Evolutionary conservation across 805 yeast species (phyloP).

Genomic region (Vanderwaltozyma verrucispora): DNA sequence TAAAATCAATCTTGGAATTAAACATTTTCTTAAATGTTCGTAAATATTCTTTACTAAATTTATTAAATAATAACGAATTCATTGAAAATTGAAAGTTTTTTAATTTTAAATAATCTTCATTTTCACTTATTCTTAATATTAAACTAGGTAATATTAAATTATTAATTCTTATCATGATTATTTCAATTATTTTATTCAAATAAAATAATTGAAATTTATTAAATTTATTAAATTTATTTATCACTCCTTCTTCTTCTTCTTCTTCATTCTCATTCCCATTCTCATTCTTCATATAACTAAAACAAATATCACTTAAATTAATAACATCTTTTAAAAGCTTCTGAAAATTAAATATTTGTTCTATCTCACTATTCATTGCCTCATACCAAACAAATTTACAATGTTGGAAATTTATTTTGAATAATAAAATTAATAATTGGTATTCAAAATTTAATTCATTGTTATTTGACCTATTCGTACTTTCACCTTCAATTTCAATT

Average conservation of each 20-base stretch:
- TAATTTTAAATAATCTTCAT: too few relatives aligned
- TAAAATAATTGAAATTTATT: conserved; percentile 9
- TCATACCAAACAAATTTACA: conserved; percentile 19
- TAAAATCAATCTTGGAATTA: conserved; percentile 20
- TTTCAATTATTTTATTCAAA: conserved; percentile 21
- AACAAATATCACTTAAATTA: conserved; percentile 12
- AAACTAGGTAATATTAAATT: conserved; percentile 18
- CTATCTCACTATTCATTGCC: conserved; percentile 4
- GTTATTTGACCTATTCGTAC: not conserved
- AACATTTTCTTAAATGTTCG: conserved; percentile 24
- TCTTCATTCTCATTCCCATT: conserved; percentile 5
- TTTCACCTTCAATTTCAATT: too few relatives aligned
- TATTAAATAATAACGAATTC: conserved; percentile 23
- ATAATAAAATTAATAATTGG: conserved; percentile 13
- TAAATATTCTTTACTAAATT: conserved; percentile 23
- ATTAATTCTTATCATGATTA: conserved; percentile 19
- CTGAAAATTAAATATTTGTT: conserved; percentile 11
- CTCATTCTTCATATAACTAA: conserved; percentile 11
- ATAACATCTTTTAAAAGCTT: conserved; percentile 16
- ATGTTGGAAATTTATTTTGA: conserved; percentile 15
- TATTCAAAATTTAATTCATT: conserved; percentile 13
- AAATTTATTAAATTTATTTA: too few relatives aligned
- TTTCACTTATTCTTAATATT: conserved; percentile 11
- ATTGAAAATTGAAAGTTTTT: too few relatives aligned
- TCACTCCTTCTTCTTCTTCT: conserved; percentile 4